A percentile compares a stretch with the other conserved stretches of the same genome.
Conservation (phyloP, 371 early-diverging fungal genomes). For the Zancudomyces culisetae region DNA sequence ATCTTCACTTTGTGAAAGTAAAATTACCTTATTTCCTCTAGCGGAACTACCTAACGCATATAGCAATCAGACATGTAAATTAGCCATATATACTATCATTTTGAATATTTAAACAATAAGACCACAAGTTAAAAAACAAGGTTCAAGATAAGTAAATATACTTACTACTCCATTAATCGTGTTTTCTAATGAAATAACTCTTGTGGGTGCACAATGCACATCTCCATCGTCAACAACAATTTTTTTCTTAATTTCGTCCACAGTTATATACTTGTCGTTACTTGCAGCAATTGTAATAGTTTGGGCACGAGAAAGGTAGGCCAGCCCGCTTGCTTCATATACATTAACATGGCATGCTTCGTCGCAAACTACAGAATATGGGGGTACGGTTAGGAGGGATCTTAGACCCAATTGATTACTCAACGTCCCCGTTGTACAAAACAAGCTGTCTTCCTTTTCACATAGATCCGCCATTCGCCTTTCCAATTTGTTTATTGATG, state of each 20-base stretch:
- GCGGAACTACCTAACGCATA: not conserved
- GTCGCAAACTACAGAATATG: slow-evolving; percentile 64
- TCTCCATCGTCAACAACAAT: slow-evolving; percentile 17
- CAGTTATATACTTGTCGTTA: slow-evolving; percentile 35
- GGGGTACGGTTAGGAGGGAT: slow-evolving; percentile 50
- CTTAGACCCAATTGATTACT: slow-evolving; percentile 74
- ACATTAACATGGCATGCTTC: slow-evolving; percentile 53
- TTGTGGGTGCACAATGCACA: slow-evolving; percentile 55
- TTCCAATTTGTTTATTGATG: slow-evolving; percentile 53
- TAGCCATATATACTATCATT: not conserved
- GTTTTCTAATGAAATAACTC: slow-evolving; percentile 70
- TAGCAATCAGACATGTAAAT: not conserved
- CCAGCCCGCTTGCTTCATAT: slow-evolving; percentile 70
- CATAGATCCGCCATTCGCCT: slow-evolving; percentile 42
- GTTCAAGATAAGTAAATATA: too few relatives aligned
- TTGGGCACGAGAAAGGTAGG: slow-evolving; percentile 56
- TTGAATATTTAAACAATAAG: too few relatives aligned
- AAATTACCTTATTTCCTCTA: not conserved
- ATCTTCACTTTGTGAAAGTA: not conserved
- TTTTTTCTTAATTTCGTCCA: slow-evolving; percentile 35
- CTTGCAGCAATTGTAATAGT: slow-evolving; percentile 47
- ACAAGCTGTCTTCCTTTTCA: slow-evolving; percentile 65
- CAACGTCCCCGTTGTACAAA: slow-evolving; percentile 71
- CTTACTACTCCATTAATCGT: slow-evolving; percentile 59
- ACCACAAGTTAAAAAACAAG: too few relatives aligned